A percentile compares a stretch with the other conserved stretches of the same genome.
Conservation (phyloP, 352 stramenopile genomes). For the Phytophthora colocasiae region DNA sequence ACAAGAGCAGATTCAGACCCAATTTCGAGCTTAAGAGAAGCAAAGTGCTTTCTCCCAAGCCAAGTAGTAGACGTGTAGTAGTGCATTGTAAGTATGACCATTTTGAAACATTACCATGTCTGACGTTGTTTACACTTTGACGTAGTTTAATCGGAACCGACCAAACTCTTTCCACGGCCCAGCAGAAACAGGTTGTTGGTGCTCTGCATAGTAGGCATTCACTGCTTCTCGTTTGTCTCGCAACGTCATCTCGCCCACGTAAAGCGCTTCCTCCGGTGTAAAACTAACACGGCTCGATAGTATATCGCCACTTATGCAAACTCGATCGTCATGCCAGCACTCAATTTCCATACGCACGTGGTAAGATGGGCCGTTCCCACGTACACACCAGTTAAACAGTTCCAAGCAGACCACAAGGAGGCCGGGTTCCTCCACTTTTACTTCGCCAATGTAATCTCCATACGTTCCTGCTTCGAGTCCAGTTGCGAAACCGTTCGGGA, state of each 20-base stretch:
- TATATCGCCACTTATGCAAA: constrained; percentile 57
- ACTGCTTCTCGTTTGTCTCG: constrained; percentile 42
- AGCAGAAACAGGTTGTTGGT: neutral
- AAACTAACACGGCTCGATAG: constrained; percentile 32
- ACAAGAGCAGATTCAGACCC: constrained; percentile 11
- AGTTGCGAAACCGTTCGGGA: constrained; percentile 54
- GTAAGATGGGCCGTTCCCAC: constrained; percentile 32
- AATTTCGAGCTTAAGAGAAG: neutral
- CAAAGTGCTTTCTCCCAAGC: neutral
- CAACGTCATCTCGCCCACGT: constrained; percentile 50
- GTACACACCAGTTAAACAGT: constrained; percentile 45
- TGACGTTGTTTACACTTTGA: constrained; percentile 2
- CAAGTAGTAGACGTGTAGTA: constrained; percentile 4
- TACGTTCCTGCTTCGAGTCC: constrained; percentile 16
- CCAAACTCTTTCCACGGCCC: constrained; percentile 34
- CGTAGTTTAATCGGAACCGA: constrained; percentile 39
- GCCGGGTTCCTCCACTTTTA: constrained; percentile 45
- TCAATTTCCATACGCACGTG: constrained; percentile 52
- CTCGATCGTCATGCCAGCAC: constrained; percentile 48
- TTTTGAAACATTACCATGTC: neutral
- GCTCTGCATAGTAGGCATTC: constrained; percentile 9
- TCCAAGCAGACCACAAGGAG: constrained; percentile 55
- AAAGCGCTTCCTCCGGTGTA: constrained; percentile 33
- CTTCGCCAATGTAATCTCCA: constrained; percentile 64
- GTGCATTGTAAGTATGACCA: neutral